These are phyloP conservation scores for Verbena officinalis DNA, from an alignment of 257 asterid genomes.

Conservation along the genomic window DNA sequence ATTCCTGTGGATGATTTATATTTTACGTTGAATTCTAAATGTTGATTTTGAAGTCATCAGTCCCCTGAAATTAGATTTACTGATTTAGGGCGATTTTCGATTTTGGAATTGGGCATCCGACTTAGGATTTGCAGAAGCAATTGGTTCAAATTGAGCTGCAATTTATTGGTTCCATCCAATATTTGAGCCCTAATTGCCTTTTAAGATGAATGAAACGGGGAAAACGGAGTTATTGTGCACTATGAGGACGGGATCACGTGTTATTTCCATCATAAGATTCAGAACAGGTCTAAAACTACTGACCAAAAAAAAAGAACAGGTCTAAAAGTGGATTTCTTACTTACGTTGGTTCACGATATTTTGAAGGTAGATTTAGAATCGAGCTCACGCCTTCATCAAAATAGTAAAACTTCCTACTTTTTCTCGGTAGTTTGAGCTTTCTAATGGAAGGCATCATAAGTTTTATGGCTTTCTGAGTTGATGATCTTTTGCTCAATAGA, in stretches of 20 bases:
- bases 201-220: too few species aligned
- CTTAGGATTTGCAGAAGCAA: constrained; percentile 3
- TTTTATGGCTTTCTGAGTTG: not conserved
- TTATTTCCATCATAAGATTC: not conserved
- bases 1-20: not conserved
- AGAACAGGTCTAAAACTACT: not conserved
- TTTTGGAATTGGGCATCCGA: not conserved
- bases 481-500: not conserved
- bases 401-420: not conserved
- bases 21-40: not conserved
- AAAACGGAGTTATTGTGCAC: not conserved
- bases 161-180: not conserved
- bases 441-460: not conserved
- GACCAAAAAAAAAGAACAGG: too few species aligned
- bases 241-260: not conserved
- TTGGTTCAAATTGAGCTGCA: constrained; percentile 1
- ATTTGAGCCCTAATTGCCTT: not conserved
- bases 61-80: not conserved
- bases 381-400: too few species aligned
- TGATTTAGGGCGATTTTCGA: not conserved
- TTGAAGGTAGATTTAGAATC: not conserved
- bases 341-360: not conserved
- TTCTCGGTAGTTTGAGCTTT: not conserved
- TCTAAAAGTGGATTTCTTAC: too few species aligned
- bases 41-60: not conserved